Percentiles rank a stretch among this genome's conserved stretches.
phyloP scores from a whole-genome alignment of 2,329 filamentous ascomycete genomes.

The Penicillium paneum region DNA sequence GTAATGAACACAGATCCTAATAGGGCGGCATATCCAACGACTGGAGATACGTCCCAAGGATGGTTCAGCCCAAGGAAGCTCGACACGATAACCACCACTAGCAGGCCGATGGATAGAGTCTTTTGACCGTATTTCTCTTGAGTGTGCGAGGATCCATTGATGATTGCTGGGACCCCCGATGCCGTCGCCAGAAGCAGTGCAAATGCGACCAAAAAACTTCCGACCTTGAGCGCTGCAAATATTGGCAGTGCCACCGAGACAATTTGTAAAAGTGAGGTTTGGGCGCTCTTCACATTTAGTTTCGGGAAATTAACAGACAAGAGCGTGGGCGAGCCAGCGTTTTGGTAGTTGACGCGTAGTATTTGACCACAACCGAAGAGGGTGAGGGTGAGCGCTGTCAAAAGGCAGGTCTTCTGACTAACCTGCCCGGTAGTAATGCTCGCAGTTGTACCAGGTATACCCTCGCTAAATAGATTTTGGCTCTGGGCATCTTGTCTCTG shows the following conservation, averaged over 20 bases:
- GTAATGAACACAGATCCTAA: slow-evolving; percentile 46
- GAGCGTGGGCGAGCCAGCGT: slow-evolving; percentile 1
- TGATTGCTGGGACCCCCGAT: slow-evolving; percentile 41
- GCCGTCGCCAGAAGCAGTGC: slow-evolving; percentile 48
- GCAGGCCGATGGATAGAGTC: slow-evolving; percentile 25
- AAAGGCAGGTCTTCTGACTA: slow-evolving; percentile 22
- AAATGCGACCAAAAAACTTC: slow-evolving; percentile 54
- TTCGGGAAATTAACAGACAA: slow-evolving; percentile 17
- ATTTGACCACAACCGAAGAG: slow-evolving; percentile 31
- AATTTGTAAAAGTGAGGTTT: slow-evolving; percentile 33
- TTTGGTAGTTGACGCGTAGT: slow-evolving; percentile 15
- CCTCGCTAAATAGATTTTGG: slow-evolving; percentile 1
- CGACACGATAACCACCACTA: slow-evolving; percentile 23
- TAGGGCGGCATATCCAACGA: slow-evolving; percentile 50
- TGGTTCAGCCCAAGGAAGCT: slow-evolving; percentile 31
- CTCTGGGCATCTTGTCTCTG: slow-evolving; percentile 25
- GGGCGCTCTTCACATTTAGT: slow-evolving; percentile 13
- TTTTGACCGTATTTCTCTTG: slow-evolving; percentile 28
- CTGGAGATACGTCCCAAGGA: slow-evolving; percentile 36
- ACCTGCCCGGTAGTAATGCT: slow-evolving; percentile 16
- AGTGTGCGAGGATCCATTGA: slow-evolving; percentile 10
- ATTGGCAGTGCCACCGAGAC: slow-evolving; percentile 51
- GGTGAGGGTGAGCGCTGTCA: slow-evolving; percentile 34
- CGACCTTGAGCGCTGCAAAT: slow-evolving; percentile 55
- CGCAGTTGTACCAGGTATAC: slow-evolving; percentile 6